Conservation (phyloP, 176 grass and related monocot genomes). For the Aegilops tauschii region DNA sequence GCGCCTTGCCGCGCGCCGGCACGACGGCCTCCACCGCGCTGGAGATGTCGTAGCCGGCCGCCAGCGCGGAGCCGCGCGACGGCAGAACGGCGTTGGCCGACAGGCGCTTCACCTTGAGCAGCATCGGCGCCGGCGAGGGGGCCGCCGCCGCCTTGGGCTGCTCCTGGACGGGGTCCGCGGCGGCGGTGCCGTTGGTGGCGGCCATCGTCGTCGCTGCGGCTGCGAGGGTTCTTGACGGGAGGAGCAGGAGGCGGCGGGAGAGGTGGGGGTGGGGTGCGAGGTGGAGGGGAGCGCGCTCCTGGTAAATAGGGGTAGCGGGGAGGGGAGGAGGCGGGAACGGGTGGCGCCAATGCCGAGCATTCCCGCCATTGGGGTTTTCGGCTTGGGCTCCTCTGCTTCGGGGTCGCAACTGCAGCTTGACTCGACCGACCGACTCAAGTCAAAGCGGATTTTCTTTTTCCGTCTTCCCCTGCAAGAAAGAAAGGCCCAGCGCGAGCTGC, state of each 20-base stretch:
- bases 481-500: too few species aligned
- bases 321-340: not conserved
- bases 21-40: not conserved
- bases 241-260: not conserved
- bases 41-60: slow-evolving; percentile 1
- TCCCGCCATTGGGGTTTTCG: slow-evolving; percentile 19
- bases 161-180: not conserved
- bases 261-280: not conserved
- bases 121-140: not conserved
- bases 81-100: not conserved
- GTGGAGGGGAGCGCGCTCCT: not conserved
- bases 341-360: not conserved
- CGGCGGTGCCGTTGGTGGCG: not conserved
- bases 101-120: not conserved
- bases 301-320: not conserved
- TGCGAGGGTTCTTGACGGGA: not conserved
- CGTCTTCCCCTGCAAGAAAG: too few species aligned
- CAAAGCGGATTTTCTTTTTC: too few species aligned
- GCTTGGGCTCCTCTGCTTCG: not conserved
- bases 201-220: not conserved
- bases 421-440: not conserved
- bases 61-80: not conserved
- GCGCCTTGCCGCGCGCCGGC: slow-evolving; percentile 60
- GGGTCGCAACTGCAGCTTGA: not conserved
- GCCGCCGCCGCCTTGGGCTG: not conserved